Evolutionary conservation across 257 asterid species (phyloP), one percentile per base, ranked within the genome.

Genomic region (Nicotiana obtusifolia): DNA sequence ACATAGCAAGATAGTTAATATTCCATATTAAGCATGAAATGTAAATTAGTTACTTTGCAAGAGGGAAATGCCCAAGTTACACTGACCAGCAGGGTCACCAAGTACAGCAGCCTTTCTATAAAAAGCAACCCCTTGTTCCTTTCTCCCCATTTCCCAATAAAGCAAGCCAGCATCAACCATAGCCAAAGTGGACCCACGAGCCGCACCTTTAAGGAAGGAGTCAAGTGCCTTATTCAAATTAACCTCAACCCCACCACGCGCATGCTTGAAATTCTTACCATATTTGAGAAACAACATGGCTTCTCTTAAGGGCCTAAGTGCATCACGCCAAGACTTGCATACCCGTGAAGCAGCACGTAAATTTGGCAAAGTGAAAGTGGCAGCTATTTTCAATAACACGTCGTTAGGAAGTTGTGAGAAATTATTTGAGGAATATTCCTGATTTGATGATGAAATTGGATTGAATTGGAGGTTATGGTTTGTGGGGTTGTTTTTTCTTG

Each of bases 101-200:
- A 92, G 91, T 86, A 88, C 90, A 47, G 97, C 95, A 61, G 98
- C 98, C 80, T 82, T 90, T 81, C 84, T 64, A 7, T 90, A 94
- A 89, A 90, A 91, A 33, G 79, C 61, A 68, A 93, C 56, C 10
- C 93, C 97, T 67, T 88, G 84, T 4, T 88, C 93, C 41, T 67
- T 91, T 16, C 76, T 84, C 85, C 97, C 97, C 89, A 87, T 83
- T 81, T 91, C 97, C 97, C 97, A 94, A 75, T 87, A 93, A 9
- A 91, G 35, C 90, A 91, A 85, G 1, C 97, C 98, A 8, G 96
- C 95, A 73, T 94, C 98, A 77, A 94, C 97, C 98, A 94, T 90
- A 13, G 97, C 92, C 26, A 90, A 90, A 26, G 96, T 86, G 30
- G 97, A 92, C 76, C 98, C 98, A 86, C 95, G 93, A 88, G 93